Conservation (phyloP, 2,329 filamentous ascomycete genomes). For the Ceratocystis variospora region DNA sequence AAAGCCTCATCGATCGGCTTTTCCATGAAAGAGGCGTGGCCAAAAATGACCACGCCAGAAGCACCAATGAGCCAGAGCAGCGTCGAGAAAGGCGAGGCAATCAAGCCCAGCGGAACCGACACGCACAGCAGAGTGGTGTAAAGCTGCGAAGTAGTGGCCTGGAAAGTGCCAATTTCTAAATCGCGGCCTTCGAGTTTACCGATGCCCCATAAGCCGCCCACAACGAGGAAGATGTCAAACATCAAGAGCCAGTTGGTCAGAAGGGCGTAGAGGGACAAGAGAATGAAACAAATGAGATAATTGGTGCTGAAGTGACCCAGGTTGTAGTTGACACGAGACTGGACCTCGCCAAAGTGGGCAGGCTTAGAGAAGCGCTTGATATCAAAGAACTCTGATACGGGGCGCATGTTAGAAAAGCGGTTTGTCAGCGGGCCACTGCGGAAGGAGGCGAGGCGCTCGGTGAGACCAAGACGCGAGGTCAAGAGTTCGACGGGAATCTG, state of each 20-base stretch:
- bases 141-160: constrained; percentile 79
- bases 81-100: constrained; percentile 70
- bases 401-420: constrained; percentile 84
- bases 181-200: constrained; percentile 80
- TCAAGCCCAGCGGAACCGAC: constrained; percentile 70
- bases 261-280: constrained; percentile 91
- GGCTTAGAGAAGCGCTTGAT: constrained; percentile 93
- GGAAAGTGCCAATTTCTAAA: constrained; percentile 69
- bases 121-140: constrained; percentile 79
- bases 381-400: constrained; percentile 87
- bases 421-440: constrained; percentile 56
- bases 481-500: constrained; percentile 85
- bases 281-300: constrained; percentile 83
- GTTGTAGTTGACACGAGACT: constrained; percentile 94
- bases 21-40: constrained; percentile 90
- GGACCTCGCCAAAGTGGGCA: constrained; percentile 74
- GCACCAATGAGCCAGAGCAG: constrained; percentile 93
- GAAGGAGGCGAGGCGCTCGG: constrained; percentile 71
- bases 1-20: constrained; percentile 99
- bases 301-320: constrained; percentile 96
- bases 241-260: constrained; percentile 76
- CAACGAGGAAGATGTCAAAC: constrained; percentile 82
- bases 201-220: constrained; percentile 79
- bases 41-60: constrained; percentile 81
- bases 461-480: constrained; percentile 78